Percentiles rank a stretch among this genome's conserved stretches.
Evolutionary conservation across 2,329 filamentous ascomycete species (phyloP).

Genomic region (Calonectria multiphialidica): DNA sequence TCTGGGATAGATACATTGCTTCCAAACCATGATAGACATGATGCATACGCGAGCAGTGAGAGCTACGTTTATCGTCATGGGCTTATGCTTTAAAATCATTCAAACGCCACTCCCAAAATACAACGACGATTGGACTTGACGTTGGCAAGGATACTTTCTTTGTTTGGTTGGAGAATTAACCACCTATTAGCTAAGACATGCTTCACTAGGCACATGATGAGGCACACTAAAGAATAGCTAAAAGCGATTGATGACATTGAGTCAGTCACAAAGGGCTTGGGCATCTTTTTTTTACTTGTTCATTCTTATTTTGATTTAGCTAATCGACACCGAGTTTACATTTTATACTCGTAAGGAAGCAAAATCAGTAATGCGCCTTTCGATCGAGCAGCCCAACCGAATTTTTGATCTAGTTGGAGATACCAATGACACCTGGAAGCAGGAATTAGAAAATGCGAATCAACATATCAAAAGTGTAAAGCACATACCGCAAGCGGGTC

Average conservation of each 20-base stretch:
- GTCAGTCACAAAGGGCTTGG: neutral
- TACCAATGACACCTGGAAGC: constrained; percentile 83
- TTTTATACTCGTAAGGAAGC: constrained; percentile 8
- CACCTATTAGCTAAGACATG: neutral
- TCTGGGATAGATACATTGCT: neutral
- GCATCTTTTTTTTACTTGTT: constrained; percentile 10
- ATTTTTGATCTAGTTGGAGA: constrained; percentile 72
- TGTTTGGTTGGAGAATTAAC: neutral
- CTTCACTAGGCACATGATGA: neutral
- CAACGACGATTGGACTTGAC: no score
- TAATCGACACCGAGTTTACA: constrained; percentile 25
- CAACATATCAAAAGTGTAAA: neutral
- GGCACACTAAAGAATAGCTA: neutral
- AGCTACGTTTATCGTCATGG: no score
- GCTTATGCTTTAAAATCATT: no score
- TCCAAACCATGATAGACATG: neutral
- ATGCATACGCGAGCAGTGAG: neutral
- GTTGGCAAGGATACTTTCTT: no score
- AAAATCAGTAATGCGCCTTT: constrained; percentile 4
- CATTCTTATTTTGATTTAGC: constrained; percentile 31
- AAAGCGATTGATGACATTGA: neutral
- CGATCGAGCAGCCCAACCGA: constrained; percentile 13
- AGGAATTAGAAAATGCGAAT: constrained; percentile 24
- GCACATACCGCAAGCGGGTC: constrained; percentile 90
- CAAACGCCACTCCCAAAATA: no score